Conservation (phyloP, 2,329 filamentous ascomycete species). For the Aspergillus puulaauensis region DNA sequence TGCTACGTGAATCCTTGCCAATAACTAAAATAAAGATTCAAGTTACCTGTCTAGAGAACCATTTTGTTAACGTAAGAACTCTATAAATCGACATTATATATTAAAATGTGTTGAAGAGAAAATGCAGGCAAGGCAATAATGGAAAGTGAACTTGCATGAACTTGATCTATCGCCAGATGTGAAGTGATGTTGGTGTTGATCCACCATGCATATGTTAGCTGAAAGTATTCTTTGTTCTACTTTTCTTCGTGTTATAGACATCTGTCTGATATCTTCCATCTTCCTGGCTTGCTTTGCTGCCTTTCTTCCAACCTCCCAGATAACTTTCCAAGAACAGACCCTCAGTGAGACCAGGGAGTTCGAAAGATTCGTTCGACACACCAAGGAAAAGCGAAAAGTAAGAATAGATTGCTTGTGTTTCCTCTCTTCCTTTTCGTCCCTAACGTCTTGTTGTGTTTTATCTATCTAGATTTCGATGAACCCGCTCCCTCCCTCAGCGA, state of each 20-base stretch:
- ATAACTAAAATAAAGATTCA: neutral
- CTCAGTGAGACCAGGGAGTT: neutral
- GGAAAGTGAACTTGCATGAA: no score
- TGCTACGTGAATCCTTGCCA: neutral
- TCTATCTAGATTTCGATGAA: neutral
- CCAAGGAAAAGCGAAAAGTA: neutral
- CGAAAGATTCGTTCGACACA: neutral
- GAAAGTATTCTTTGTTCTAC: no score
- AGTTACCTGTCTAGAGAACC: no score
- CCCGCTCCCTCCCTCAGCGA: neutral
- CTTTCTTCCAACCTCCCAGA: neutral
- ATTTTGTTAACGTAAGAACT: no score
- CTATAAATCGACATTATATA: neutral
- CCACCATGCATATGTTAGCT: no score
- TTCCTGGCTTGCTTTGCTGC: neutral
- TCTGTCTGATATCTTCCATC: neutral
- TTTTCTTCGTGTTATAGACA: no score
- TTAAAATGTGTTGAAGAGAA: no score
- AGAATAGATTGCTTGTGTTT: neutral
- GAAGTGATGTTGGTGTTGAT: no score
- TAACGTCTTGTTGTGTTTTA: neutral
- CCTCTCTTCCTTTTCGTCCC: neutral
- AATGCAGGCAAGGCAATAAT: no score
- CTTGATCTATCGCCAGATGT: no score
- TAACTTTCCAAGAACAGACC: neutral